Evolutionary conservation across 257 asterid species (phyloP).

Genomic region (Forsythia viridissima): DNA sequence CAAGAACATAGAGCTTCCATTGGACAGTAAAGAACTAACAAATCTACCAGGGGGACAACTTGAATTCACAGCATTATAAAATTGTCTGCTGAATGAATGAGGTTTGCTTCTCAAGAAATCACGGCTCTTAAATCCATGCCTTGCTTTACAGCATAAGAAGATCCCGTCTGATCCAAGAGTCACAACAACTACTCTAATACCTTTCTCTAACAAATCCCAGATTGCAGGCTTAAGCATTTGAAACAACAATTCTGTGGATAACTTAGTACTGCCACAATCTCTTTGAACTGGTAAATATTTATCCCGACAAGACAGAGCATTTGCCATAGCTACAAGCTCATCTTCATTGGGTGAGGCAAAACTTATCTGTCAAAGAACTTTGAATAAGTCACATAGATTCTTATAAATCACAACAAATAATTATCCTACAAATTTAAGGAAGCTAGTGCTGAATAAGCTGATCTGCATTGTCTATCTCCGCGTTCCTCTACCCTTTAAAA

Average conservation of each 20-base stretch:
- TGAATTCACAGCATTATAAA: constrained; percentile 47
- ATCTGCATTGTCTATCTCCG: background rate
- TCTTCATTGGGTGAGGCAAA: constrained; percentile 92
- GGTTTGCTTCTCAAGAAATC: constrained; percentile 22
- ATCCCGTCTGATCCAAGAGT: constrained; percentile 84
- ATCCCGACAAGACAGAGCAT: constrained; percentile 52
- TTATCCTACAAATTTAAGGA: background rate
- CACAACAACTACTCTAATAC: constrained; percentile 68
- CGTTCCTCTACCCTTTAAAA: background rate
- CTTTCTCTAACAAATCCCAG: constrained; percentile 72
- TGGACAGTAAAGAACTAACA: constrained; percentile 29
- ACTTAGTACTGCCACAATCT: constrained; percentile 22
- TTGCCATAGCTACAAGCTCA: constrained; percentile 96
- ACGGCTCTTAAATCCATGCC: constrained; percentile 31
- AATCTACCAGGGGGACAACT: constrained; percentile 48
- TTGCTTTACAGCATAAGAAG: constrained; percentile 63
- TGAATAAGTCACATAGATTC: constrained; percentile 7
- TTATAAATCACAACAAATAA: background rate
- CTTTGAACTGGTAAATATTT: constrained; percentile 46
- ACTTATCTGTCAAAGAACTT: constrained; percentile 52
- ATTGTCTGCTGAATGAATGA: constrained; percentile 36
- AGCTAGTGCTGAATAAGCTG: background rate
- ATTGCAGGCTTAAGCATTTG: constrained; percentile 74
- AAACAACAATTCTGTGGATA: constrained; percentile 50
- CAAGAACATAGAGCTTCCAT: constrained; percentile 26